Base-by-base conservation (phyloP, 371 early-diverging fungal species). In the Lichtheimia corymbifera region DNA sequence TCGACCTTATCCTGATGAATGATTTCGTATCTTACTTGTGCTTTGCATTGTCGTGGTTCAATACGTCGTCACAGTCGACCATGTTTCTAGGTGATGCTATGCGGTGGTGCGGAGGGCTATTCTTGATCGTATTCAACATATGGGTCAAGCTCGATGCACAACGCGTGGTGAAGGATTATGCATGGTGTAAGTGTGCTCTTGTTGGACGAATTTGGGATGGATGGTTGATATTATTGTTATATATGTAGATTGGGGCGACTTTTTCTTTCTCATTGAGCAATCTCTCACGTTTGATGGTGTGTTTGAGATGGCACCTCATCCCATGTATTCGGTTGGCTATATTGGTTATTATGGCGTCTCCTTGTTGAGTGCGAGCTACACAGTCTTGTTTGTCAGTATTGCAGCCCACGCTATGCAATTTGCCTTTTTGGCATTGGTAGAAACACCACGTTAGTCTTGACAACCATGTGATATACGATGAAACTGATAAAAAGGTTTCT, bases 261-360 rank as follows among this genome's bases (percentile, higher is more conserved):
- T 22, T 6, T 98, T 97, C 85, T 97, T 96, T 73, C 77, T 94
- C 59, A 83, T 95, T 42, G 92, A 93, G 55, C 89, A 91, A 66
- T 86, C 90, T 6, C 74, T 94, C 49, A 93, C 93, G 0, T 95
- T 95, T 68, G 93, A 96, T 73, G 95, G 95, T 28, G 94, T 94
- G 0, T 97, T 96, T 72, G 97, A 96, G 70, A 89, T 94, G 90
- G 96, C 95, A 0, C 97, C 97, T 24, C 98, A 97, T 66, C 98
- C 97, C 1, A 97, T 97, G 97, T 98, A 98, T 75, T 95, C 96
- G 11, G 90, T 98, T 42, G 98, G 98, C 0, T 98, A 97, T 66
- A 87, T 91, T 45, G 97, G 97, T 5, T 97, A 93, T 73, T 98
- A 97, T 71, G 98, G 96, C 22, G 78, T 93, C 4, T 91, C 96